Base-by-base conservation (phyloP, 1,284 basidiomycete species). In the Trametes pubescens region DNA sequence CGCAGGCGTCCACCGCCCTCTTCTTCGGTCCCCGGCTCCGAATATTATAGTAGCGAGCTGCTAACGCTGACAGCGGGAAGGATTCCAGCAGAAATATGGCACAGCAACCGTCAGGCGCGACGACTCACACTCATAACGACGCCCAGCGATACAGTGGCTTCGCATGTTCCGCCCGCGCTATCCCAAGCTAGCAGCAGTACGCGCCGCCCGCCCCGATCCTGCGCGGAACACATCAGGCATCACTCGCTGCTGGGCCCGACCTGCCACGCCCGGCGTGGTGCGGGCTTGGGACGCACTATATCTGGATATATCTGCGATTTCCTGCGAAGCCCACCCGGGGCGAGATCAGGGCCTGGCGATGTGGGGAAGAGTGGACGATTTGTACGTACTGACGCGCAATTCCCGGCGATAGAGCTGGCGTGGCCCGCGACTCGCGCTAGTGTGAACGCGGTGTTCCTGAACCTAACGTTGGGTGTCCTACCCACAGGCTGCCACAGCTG, bases 371-470 rank as follows among this genome's bases (percentile, higher is more conserved):
- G n/a, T 10, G 24, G 35, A 22, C 35, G 35, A 26, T 10, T 13
- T 43, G 46, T 48, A 47, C 43, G 59, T 61, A 61, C 59, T 38
- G 54, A 46, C 52, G 38, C 37, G 35, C 37, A 14, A 6, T 52
- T 21, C 51, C 34, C 32, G 51, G 32, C 34, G 51, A 37, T 21
- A 22, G 51, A 24, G 35, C 22, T 51, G 46, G 9, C 44, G 35
- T 14, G 35, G 24, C 59, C 59, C 59, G 59, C 51, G 48, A 49
- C 18, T 29, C n/a, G 51, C 35, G 46, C 55, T 51, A 59, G 57
- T 51, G 57, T 38, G 51, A 5, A 6, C 57, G 35, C 21, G 40
- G 34, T 11, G 34, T 22, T 10, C 29, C 38, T 38, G 51, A 26
- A 14, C 26, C 51, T 40, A 35, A 24, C 47, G 21, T 16, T 44